These are phyloP conservation scores for Nothophoma quercina DNA, from an alignment of 2,329 filamentous ascomycete species.

Conservation along the genomic window DNA sequence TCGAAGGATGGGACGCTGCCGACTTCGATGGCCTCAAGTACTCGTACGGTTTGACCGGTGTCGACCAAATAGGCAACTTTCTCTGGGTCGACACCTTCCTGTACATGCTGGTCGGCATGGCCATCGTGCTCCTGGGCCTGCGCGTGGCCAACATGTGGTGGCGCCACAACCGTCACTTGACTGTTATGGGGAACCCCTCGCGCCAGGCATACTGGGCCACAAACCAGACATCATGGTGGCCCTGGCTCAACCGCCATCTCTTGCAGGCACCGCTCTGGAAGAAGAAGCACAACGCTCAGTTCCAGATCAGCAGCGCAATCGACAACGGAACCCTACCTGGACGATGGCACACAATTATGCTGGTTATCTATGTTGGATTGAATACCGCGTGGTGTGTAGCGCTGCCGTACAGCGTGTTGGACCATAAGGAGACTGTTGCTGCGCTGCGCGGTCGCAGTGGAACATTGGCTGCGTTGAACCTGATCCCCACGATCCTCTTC, in stretches of 20 bases:
- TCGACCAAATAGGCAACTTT: conserved; percentile 58
- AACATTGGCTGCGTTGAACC: conserved; percentile 83
- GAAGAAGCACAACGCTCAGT: conserved; percentile 79
- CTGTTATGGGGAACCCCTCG: conserved; percentile 52
- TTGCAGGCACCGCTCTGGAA: conserved; percentile 74
- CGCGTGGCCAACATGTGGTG: conserved; percentile 53
- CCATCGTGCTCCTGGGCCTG: conserved; percentile 50
- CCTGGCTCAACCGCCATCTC: conserved; percentile 70
- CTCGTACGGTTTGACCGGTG: conserved; percentile 56
- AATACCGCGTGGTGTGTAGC: conserved; percentile 81
- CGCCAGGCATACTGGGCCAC: conserved; percentile 56
- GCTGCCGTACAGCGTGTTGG: conserved; percentile 64
- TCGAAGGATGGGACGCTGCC: conserved; percentile 41
- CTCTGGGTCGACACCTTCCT: conserved; percentile 56
- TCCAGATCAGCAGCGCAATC: conserved; percentile 71
- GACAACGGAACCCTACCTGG: conserved; percentile 80
- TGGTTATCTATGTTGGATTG: conserved; percentile 71
- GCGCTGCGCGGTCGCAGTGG: conserved; percentile 87
- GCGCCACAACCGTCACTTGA: conserved; percentile 55
- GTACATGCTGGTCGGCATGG: conserved; percentile 45
- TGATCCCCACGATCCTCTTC: conserved; percentile 88
- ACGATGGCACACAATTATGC: conserved; percentile 76
- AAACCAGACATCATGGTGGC: conserved; percentile 56
- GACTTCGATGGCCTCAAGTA: conserved; percentile 45
- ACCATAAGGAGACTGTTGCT: conserved; percentile 69